Percentiles rank a stretch among this genome's conserved stretches.
Evolutionary conservation across 257 asterid genomes (phyloP).

Genomic region (Nicotiana undulata): DNA sequence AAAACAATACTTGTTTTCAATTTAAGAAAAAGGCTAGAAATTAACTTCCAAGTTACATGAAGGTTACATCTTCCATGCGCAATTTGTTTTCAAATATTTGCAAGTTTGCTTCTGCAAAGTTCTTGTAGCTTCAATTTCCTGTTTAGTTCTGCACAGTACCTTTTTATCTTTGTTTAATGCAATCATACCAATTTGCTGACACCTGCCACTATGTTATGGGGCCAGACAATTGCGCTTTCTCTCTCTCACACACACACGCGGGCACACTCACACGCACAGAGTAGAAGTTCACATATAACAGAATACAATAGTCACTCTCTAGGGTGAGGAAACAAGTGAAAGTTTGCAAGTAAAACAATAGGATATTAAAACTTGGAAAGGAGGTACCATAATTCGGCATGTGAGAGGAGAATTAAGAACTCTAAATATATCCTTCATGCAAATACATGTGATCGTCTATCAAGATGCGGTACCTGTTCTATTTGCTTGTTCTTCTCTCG

Average conservation of each 20-base stretch:
- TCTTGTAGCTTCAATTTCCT: not conserved
- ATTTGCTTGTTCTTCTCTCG: constrained; percentile 75
- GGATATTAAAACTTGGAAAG: not conserved
- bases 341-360: not conserved
- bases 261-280: not conserved
- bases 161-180: not conserved
- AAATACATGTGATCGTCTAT: not conserved
- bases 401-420: not conserved
- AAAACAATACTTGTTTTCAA: not conserved
- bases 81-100: not conserved
- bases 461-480: constrained; percentile 46
- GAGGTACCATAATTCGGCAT: not conserved
- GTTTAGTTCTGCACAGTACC: not conserved
- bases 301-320: not conserved
- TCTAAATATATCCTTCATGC: not conserved
- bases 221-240: not conserved
- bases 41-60: not conserved
- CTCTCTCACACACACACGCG: not conserved
- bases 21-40: not conserved
- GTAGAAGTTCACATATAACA: not conserved
- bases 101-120: not conserved
- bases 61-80: not conserved
- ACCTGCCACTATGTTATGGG: not conserved
- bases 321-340: not conserved
- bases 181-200: not conserved